Evolutionary conservation across 2,329 filamentous ascomycete genomes (phyloP).

Genomic region (Tolypocladium cylindrosporum): DNA sequence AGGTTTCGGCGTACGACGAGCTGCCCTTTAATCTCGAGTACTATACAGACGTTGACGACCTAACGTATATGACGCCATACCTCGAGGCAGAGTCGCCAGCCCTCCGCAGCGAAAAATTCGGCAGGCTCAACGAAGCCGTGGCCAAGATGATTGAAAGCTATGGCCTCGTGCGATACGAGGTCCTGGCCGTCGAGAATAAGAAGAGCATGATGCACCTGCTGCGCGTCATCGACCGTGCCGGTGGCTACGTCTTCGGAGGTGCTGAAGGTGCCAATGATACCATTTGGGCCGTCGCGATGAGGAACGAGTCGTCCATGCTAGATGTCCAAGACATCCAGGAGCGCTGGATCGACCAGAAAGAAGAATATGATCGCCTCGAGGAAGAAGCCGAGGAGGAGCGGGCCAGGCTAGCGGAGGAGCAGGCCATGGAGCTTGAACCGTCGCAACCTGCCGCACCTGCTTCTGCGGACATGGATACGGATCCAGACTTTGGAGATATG

Average conservation of each 20-base stretch:
- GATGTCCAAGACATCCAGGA: conserved; percentile 89
- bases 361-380: conserved; percentile 77
- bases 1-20: conserved; percentile 72
- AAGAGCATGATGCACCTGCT: conserved; percentile 91
- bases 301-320: conserved; percentile 62
- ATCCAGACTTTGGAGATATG: conserved; percentile 42
- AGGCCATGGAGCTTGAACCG: conserved; percentile 25
- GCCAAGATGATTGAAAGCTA: conserved; percentile 83
- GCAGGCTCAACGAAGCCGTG: conserved; percentile 76
- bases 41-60: conserved; percentile 94
- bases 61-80: conserved; percentile 71
- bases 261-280: conserved; percentile 90
- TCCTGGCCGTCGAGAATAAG: conserved; percentile 91
- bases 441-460: conserved; percentile 12
- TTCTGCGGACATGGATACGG: conserved; percentile 14
- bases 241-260: conserved; percentile 85
- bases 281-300: conserved; percentile 95
- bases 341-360: conserved; percentile 85
- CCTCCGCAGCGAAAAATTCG: conserved; percentile 65
- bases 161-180: conserved; percentile 83
- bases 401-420: conserved; percentile 36
- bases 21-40: conserved; percentile 93
- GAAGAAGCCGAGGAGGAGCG: conserved; percentile 66
- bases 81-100: conserved; percentile 70
- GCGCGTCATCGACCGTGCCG: conserved; percentile 80